Evolutionary conservation across 257 asterid species (phyloP), one percentile per base, ranked within the genome.

Genomic region (Coffea canephora): DNA sequence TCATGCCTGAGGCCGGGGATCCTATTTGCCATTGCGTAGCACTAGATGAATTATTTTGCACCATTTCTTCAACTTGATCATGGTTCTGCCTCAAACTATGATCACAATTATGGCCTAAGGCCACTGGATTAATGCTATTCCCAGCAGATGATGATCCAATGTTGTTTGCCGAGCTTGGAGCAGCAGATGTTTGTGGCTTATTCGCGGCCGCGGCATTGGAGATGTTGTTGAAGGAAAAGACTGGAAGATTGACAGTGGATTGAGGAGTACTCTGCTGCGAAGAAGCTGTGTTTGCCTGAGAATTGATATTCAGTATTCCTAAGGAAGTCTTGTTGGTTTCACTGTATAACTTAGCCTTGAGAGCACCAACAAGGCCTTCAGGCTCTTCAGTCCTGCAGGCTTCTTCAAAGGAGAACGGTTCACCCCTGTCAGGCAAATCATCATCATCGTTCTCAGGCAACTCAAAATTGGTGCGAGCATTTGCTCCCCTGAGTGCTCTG

Each of bases 381-480:
- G 94, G 80, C 78, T 93, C 97, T 6, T 88, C 89, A 1, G 91
- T 87, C 79, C 89, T 77, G 64, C 97, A 93, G 82, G 91, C 91
- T 70, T 88, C 92, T 41, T 93, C 97, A 54, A 93, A 93, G 1
- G 92, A 88, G 69, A 93, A 91, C 0, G 97, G 94, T 77, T 87
- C 91, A 6, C 74, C 2, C 74, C 85, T 85, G 0, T 74, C 84
- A 4, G 85, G 61, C 0, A 71, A 8, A 15, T 82, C 74, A 41
- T 71, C 78, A 19, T 89, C 91, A 10, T 72, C 8, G 76, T 85
- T 85, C 0, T 81, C 81, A 12, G 92, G 92, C 82, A 91, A 77
- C n/a, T 89, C 91, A 36, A 93, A 93, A 82, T 93, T 93, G 7
- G 97, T 91, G 2, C 97, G 86, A 1, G 97, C 95, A 14, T 88